These are phyloP conservation scores for Phytophthora fragariae DNA, from an alignment of 352 stramenopile species.

Conservation along the genomic window DNA sequence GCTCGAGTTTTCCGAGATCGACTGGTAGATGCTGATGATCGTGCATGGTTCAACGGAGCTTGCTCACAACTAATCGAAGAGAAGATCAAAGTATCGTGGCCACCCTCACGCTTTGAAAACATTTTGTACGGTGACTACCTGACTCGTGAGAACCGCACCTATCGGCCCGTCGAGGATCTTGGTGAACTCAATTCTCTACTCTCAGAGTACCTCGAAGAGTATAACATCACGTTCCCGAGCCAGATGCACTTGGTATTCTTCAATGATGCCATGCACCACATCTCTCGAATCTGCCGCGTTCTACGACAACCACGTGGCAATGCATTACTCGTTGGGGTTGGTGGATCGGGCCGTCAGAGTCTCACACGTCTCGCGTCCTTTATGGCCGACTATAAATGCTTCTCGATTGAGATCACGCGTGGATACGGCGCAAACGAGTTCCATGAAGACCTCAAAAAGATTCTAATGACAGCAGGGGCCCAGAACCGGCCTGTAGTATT, in stretches of 20 bases:
- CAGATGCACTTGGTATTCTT: constrained; percentile 97
- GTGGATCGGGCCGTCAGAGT: constrained; percentile 91
- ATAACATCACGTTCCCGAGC: constrained; percentile 94
- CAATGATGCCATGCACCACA: constrained; percentile 94
- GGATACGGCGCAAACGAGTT: constrained; percentile 92
- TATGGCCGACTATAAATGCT: constrained; percentile 92
- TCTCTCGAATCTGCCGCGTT: constrained; percentile 93
- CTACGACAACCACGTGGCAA: constrained; percentile 93
- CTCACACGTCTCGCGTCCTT: constrained; percentile 92
- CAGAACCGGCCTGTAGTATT: constrained; percentile 93
- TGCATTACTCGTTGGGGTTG: constrained; percentile 92
- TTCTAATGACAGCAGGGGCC: constrained; percentile 89
- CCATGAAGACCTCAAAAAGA: constrained; percentile 93
- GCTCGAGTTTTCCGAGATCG: constrained; percentile 93
- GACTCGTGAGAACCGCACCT: constrained; percentile 79
- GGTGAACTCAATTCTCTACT: constrained; percentile 80
- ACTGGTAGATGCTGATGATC: constrained; percentile 88
- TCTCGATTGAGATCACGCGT: constrained; percentile 94
- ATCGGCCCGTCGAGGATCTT: constrained; percentile 76
- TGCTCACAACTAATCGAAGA: constrained; percentile 81
- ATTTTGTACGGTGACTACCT: constrained; percentile 93
- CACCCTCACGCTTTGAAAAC: constrained; percentile 74
- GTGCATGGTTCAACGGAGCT: constrained; percentile 86
- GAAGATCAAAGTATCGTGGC: constrained; percentile 69
- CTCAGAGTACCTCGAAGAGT: constrained; percentile 93